phyloP scores from a whole-genome alignment of 2,329 filamentous ascomycete species.

The Sarocladium oryzae region DNA sequence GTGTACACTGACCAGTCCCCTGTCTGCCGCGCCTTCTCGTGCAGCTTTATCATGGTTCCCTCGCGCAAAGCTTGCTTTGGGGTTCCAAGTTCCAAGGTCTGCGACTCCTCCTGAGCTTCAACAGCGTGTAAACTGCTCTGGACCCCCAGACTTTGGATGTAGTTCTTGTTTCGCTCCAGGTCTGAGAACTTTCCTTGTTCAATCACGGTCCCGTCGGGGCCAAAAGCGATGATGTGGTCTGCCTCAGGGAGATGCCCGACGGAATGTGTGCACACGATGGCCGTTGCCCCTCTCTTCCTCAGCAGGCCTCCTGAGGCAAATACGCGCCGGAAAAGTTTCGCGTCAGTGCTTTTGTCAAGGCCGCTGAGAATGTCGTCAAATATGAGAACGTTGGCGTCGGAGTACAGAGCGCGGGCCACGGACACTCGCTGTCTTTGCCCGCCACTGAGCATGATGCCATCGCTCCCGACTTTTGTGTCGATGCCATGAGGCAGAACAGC shows the following conservation, averaged over 20 bases:
- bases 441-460: conserved; percentile 35
- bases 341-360: conserved; percentile 37
- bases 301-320: conserved; percentile 35
- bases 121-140: not conserved
- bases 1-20: conserved; percentile 28
- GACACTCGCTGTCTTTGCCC: conserved; percentile 31
- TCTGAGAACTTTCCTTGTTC: conserved; percentile 31
- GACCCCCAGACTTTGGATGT: conserved; percentile 31
- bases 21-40: conserved; percentile 21
- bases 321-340: conserved; percentile 34
- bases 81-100: not conserved
- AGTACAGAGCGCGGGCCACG: conserved; percentile 40
- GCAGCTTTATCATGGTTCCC: too few species aligned
- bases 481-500: conserved; percentile 26
- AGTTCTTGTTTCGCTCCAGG: conserved; percentile 26
- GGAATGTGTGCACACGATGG: conserved; percentile 32
- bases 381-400: conserved; percentile 30
- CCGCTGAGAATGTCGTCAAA: conserved; percentile 41
- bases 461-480: conserved; percentile 31
- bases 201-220: conserved; percentile 30
- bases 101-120: not conserved
- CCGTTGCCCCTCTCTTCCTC: conserved; percentile 28
- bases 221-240: conserved; percentile 43
- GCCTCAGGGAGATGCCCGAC: conserved; percentile 25
- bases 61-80: not conserved